These are phyloP conservation scores for Tilletia setariae DNA, from an alignment of 1,284 basidiomycete genomes.

Conservation along the genomic window DNA sequence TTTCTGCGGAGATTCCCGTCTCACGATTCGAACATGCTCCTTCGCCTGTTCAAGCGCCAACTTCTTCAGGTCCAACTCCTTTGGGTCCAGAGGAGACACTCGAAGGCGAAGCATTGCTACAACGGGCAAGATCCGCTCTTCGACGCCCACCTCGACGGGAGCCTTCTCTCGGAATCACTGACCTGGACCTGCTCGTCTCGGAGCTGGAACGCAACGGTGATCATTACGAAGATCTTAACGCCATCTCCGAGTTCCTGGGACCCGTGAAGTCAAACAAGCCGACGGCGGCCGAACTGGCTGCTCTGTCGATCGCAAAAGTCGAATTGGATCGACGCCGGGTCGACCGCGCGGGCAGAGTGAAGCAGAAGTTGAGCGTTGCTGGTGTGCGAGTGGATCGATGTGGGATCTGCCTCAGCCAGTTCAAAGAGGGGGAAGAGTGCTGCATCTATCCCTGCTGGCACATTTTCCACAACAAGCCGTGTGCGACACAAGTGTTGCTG, in stretches of 20 bases:
- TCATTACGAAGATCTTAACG: conserved; percentile 58
- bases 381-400: conserved; percentile 73
- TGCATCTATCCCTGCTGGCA: conserved; percentile 70
- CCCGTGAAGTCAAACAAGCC: conserved; percentile 58
- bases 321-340: conserved; percentile 67
- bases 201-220: conserved; percentile 29
- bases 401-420: conserved; percentile 73
- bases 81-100: neutral
- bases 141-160: conserved; percentile 10
- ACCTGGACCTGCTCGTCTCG: conserved; percentile 49
- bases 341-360: conserved; percentile 69
- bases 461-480: conserved; percentile 43
- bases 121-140: neutral
- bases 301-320: conserved; percentile 64
- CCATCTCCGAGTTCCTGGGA: conserved; percentile 66
- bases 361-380: conserved; percentile 71
- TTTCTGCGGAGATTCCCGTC: too few relatives aligned
- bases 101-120: conserved; percentile 4
- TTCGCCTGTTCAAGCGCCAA: neutral
- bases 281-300: conserved; percentile 46
- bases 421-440: conserved; percentile 64
- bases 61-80: neutral
- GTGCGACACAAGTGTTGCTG: conserved; percentile 28
- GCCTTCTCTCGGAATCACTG: conserved; percentile 35
- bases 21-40: too few relatives aligned